Evolutionary conservation across 352 stramenopile species (phyloP).

Genomic region (Blastocystis sp.): DNA sequence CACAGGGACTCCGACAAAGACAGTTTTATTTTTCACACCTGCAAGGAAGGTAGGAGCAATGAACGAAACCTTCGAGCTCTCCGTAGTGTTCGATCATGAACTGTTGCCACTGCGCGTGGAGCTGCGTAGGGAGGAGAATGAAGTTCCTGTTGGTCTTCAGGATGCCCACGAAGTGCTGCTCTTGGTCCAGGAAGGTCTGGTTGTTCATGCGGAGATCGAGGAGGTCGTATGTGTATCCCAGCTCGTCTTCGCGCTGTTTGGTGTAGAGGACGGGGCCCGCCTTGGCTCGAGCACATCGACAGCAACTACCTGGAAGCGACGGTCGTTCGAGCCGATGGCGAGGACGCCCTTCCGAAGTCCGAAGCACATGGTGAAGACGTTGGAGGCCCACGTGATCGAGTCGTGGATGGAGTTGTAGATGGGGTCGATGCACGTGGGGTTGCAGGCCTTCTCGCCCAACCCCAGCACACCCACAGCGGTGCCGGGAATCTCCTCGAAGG

Average conservation of each 20-base stretch:
- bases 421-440: constrained; percentile 54
- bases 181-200: not conserved
- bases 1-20: not conserved
- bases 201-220: not conserved
- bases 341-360: not conserved
- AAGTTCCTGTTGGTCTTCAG: not conserved
- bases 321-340: not conserved
- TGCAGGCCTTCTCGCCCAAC: constrained; percentile 38
- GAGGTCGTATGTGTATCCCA: constrained; percentile 36
- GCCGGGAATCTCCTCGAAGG: constrained; percentile 18
- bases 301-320: not conserved
- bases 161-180: not conserved
- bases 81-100: constrained; percentile 9
- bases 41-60: not conserved
- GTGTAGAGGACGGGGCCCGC: not conserved
- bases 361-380: constrained; percentile 41
- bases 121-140: not conserved
- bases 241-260: not conserved
- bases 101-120: not conserved
- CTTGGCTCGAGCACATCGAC: not conserved
- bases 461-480: not conserved
- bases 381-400: not conserved
- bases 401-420: constrained; percentile 49
- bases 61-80: not conserved
- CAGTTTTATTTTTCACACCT: not conserved